phyloP scores from a whole-genome alignment of 805 yeast genomes.

The Saturnispora halmiae region DNA sequence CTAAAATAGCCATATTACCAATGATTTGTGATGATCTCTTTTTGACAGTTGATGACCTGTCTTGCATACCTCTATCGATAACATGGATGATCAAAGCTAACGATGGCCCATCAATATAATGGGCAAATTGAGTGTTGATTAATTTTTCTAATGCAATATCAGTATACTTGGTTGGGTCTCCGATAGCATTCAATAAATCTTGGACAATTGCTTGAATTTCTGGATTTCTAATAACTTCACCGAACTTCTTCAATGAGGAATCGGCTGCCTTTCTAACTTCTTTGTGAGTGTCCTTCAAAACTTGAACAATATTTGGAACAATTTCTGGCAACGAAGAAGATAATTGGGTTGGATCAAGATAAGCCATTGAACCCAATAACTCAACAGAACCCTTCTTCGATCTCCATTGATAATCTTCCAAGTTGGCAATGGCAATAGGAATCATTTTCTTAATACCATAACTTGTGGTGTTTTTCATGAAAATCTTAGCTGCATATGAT shows the following conservation, averaged over 20 bases:
- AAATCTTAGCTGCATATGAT: slow-evolving; percentile 71
- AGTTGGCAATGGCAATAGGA: slow-evolving; percentile 78
- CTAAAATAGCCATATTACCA: slow-evolving; percentile 96
- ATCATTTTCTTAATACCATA: slow-evolving; percentile 86
- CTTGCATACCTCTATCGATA: slow-evolving; percentile 90
- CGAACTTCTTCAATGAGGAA: slow-evolving; percentile 77
- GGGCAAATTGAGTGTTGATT: slow-evolving; percentile 88
- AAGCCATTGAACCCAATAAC: slow-evolving; percentile 94
- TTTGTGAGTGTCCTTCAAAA: slow-evolving; percentile 88
- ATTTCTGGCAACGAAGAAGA: slow-evolving; percentile 82
- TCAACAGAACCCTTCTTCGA: slow-evolving; percentile 96
- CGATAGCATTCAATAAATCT: slow-evolving; percentile 77
- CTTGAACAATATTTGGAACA: slow-evolving; percentile 94
- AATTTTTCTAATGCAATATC: slow-evolving; percentile 80
- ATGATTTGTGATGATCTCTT: slow-evolving; percentile 95
- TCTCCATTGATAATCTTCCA: slow-evolving; percentile 92
- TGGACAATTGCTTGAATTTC: slow-evolving; percentile 94
- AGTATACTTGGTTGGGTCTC: slow-evolving; percentile 88
- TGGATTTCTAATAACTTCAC: slow-evolving; percentile 95
- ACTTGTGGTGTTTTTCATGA: slow-evolving; percentile 87
- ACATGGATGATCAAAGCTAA: slow-evolving; percentile 91
- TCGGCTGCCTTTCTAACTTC: slow-evolving; percentile 96
- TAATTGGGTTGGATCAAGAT: slow-evolving; percentile 87
- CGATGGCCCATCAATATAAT: slow-evolving; percentile 96
- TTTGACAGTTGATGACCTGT: slow-evolving; percentile 87